Base-by-base conservation (phyloP, 2,329 filamentous ascomycete species). In the Botrytis fragariae region DNA sequence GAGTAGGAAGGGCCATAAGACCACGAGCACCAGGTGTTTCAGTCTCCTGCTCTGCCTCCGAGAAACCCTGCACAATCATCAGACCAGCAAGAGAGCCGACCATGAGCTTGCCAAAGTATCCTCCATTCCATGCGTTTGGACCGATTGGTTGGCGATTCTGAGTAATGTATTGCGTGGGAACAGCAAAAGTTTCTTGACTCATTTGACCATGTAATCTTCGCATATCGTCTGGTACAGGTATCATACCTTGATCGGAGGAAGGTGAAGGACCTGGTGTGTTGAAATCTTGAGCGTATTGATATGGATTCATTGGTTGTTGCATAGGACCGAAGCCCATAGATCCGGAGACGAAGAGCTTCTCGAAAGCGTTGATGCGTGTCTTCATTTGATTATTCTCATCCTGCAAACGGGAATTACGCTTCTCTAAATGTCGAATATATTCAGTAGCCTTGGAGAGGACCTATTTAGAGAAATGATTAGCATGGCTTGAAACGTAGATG, bases 351-450 rank as follows among this genome's bases (percentile, higher is more conserved):
- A 97, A 94, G 25, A 97, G 87, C 80, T 96, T 95, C 80, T 92
- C 90, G 73, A 92, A 92, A 0, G 90, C 90, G 51, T 91, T 89
- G 54, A 98, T 88, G 44, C 93, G 89, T 63, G 90, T 89, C 81
- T 95, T 95, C 84, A 97, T 89, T 22, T 88, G 88, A 44, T 84
- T 87, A 79, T 97, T 95, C 81, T 98, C 94, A 63, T 97, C 93
- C 70, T 91, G 85, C 16, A 98, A 85, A 9, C 92, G 90, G 77
- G 90, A 92, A 79, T 97, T 97, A 20, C 94, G 90, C 84, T 97
- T 97, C 82, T 98, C 95, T 2, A 98, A 85, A 83, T 98, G 95
- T 54, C 91, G 89, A 77, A 98, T 98, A 78, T 98, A 98, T 81
- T 98, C 95, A 9, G 95, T 98, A 3, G 95, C 95, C 82, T 98